phyloP scores from a whole-genome alignment of 768 basidiomycete species.

The Fomitopsis pulvina region DNA sequence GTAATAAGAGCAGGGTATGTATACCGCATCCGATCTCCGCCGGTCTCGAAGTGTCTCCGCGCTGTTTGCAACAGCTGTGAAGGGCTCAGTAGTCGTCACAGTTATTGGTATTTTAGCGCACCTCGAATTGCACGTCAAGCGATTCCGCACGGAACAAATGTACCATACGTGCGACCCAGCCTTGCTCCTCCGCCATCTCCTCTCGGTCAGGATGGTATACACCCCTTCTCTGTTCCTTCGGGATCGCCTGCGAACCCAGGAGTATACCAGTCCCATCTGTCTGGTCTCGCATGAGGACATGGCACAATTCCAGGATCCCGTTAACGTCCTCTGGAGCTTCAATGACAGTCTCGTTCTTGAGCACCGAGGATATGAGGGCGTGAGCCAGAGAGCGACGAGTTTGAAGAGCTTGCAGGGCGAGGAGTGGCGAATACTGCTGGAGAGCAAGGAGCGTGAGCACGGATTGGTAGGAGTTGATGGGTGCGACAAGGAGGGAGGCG shows the following conservation, averaged over 20 bases:
- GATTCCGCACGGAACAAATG: slow-evolving; percentile 90
- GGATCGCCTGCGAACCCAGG: neutral
- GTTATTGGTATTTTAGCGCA: slow-evolving; percentile 26
- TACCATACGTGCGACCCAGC: slow-evolving; percentile 97
- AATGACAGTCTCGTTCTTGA: slow-evolving; percentile 95
- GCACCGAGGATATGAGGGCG: slow-evolving; percentile 86
- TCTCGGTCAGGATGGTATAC: slow-evolving; percentile 57
- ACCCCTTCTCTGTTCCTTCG: slow-evolving; percentile 28
- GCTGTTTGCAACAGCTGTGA: slow-evolving; percentile 84
- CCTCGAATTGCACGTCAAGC: slow-evolving; percentile 85
- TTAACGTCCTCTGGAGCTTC: slow-evolving; percentile 92
- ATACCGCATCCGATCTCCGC: slow-evolving; percentile 92
- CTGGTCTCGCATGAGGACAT: slow-evolving; percentile 87
- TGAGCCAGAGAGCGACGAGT: slow-evolving; percentile 92
- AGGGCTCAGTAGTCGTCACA: neutral
- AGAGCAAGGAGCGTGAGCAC: slow-evolving; percentile 96
- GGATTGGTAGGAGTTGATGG: slow-evolving; percentile 94
- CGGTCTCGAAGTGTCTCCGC: slow-evolving; percentile 81
- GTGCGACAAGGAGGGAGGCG: slow-evolving; percentile 85
- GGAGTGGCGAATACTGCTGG: slow-evolving; percentile 79
- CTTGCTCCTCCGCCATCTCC: slow-evolving; percentile 97
- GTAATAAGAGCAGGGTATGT: slow-evolving; percentile 97
- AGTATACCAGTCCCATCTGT: slow-evolving; percentile 39
- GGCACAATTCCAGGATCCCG: slow-evolving; percentile 88
- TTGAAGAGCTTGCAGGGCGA: slow-evolving; percentile 80